These are phyloP conservation scores for Stevia rebaudiana DNA, from an alignment of 140 eudicot genomes.

Conservation along the genomic window DNA sequence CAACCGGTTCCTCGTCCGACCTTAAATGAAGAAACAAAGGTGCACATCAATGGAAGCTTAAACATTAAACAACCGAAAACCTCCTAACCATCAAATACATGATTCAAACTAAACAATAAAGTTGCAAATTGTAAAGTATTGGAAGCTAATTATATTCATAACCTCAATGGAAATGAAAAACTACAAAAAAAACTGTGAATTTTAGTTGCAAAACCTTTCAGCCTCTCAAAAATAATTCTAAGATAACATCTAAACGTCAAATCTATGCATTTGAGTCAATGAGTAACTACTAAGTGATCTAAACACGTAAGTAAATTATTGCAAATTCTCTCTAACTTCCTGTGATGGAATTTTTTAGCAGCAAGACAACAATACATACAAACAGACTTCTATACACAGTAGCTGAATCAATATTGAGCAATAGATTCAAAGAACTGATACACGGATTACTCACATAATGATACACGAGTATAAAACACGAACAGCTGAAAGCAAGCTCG, in stretches of 20 bases:
- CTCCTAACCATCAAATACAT: background rate
- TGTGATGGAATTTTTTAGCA: background rate
- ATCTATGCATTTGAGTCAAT: background rate
- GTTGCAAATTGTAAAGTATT: background rate
- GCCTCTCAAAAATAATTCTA: background rate
- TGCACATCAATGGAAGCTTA: constrained; percentile 1
- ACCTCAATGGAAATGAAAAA: background rate
- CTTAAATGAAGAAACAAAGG: constrained; percentile 24
- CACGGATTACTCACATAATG: background rate
- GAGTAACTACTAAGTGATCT: background rate
- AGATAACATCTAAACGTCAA: background rate
- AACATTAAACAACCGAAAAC: background rate
- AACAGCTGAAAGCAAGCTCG: background rate
- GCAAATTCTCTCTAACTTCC: background rate
- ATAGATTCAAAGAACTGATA: background rate
- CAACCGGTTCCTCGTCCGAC: constrained; percentile 75
- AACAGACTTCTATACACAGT: background rate
- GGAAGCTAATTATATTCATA: background rate
- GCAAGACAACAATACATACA: background rate
- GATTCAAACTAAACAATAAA: background rate
- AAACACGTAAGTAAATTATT: background rate
- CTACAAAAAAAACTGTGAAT: too few species aligned
- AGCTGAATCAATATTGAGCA: background rate
- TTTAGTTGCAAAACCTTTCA: background rate
- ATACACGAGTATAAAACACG: background rate